A percentile compares a stretch with the other conserved stretches of the same genome.
These are phyloP conservation scores for Hebeloma cylindrosporum DNA, from an alignment of 768 basidiomycete genomes.

Conservation along the genomic window DNA sequence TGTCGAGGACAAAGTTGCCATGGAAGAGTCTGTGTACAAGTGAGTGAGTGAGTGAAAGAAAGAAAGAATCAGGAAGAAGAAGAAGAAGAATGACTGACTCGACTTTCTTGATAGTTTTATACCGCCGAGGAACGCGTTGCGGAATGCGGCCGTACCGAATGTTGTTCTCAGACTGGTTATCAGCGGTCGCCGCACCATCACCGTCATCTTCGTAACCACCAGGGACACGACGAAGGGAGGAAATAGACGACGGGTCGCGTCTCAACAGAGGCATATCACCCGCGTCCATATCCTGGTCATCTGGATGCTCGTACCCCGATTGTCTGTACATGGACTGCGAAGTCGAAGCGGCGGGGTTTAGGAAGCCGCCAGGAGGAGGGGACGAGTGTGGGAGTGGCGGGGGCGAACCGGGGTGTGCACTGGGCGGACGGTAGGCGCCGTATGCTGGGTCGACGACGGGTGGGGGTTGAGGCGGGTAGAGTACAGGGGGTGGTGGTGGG, in stretches of 20 bases:
- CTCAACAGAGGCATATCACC: conserved; percentile 70
- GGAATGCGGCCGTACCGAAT: conserved; percentile 91
- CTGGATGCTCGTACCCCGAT: conserved; percentile 39
- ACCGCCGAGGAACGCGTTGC: conserved; percentile 81
- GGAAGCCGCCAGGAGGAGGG: conserved; percentile 15
- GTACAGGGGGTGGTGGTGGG: conserved; percentile 23
- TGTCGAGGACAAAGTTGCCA: conserved; percentile 92
- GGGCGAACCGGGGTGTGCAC: conserved; percentile 20
- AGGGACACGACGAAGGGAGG: conserved; percentile 32
- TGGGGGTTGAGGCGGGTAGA: conserved; percentile 17
- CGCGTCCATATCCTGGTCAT: conserved; percentile 45
- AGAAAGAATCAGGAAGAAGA: neutral
- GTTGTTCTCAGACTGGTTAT: conserved; percentile 43
- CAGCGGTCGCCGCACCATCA: conserved; percentile 17
- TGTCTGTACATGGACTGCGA: conserved; percentile 13
- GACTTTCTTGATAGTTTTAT: conserved; percentile 94
- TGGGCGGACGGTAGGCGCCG: conserved; percentile 12
- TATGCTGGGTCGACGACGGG: conserved; percentile 5
- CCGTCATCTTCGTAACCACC: conserved; percentile 45
- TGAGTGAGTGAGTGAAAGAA: neutral
- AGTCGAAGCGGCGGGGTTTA: conserved; percentile 8
- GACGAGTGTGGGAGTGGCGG: conserved; percentile 15
- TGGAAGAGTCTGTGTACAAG: conserved; percentile 65
- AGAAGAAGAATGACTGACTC: conserved; percentile 50
- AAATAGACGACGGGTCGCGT: conserved; percentile 38